Evolutionary conservation across 441 rosid species (phyloP).

Genomic region (Euphorbia corollata): DNA sequence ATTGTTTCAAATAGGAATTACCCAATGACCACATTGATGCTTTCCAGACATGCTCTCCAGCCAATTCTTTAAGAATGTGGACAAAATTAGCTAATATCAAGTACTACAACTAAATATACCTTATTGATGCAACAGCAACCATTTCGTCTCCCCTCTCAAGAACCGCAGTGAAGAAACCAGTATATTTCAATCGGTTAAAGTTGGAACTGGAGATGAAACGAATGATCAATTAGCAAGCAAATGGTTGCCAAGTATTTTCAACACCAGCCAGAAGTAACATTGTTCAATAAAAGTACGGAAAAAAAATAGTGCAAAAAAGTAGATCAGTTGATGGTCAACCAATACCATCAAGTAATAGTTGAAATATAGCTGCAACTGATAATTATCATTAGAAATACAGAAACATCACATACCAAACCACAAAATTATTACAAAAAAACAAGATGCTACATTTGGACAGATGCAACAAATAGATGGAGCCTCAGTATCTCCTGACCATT

Average conservation of each 20-base stretch:
- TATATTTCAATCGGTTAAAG: conserved; percentile 62
- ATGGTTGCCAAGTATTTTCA: conserved; percentile 1
- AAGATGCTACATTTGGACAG: conserved; percentile 7
- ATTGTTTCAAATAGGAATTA: neutral
- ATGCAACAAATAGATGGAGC: neutral
- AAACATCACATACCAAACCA: neutral
- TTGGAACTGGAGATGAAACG: conserved; percentile 56
- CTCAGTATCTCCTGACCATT: conserved; percentile 6
- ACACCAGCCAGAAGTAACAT: neutral
- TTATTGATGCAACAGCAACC: conserved; percentile 73
- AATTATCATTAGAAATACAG: neutral
- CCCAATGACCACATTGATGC: conserved; percentile 5
- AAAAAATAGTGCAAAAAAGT: neutral
- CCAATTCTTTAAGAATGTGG: neutral
- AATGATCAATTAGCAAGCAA: conserved; percentile 14
- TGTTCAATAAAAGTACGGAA: neutral
- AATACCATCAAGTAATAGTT: neutral
- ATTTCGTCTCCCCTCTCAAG: conserved; percentile 86
- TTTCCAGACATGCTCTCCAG: neutral
- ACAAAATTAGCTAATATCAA: conserved; percentile 11
- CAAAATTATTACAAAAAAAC: conserved; percentile 1
- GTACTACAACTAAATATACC: conserved; percentile 37
- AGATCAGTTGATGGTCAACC: neutral
- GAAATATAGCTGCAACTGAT: neutral
- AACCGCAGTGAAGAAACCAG: conserved; percentile 67